These are phyloP conservation scores for Epicoccum sorghinum DNA, from an alignment of 2,329 filamentous ascomycete genomes.

Conservation along the genomic window DNA sequence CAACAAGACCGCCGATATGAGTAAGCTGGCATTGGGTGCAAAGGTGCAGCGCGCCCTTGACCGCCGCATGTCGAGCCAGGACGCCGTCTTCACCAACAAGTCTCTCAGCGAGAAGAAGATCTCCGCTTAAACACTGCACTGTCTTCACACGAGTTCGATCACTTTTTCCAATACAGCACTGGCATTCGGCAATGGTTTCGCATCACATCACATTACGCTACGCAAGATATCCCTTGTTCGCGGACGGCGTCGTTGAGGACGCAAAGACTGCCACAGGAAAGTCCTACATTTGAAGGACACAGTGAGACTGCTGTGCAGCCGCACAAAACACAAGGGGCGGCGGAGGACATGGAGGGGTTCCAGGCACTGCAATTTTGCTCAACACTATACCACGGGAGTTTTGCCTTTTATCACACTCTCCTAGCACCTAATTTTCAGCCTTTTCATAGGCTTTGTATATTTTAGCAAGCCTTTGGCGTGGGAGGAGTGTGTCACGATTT, in stretches of 20 bases:
- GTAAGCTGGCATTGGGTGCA: conserved; percentile 85
- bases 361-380: conserved; percentile 9
- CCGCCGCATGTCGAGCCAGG: conserved; percentile 84
- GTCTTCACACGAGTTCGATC: background rate
- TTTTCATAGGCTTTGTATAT: conserved; percentile 7
- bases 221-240: conserved; percentile 18
- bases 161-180: conserved; percentile 15
- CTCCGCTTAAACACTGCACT: conserved; percentile 24
- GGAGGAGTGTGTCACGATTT: conserved; percentile 1
- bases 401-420: conserved; percentile 6
- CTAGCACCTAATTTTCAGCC: conserved; percentile 13
- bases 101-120: conserved; percentile 45
- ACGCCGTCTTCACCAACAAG: conserved; percentile 77
- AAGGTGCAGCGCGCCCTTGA: conserved; percentile 89
- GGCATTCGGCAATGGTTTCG: conserved; percentile 8
- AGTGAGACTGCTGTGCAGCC: background rate
- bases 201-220: conserved; percentile 6
- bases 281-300: background rate
- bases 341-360: background rate
- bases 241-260: conserved; percentile 6
- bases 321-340: background rate
- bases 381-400: conserved; percentile 18
- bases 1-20: conserved; percentile 81
- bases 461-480: conserved; percentile 16
- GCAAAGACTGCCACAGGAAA: background rate